Evolutionary conservation across 441 rosid species (phyloP).

Genomic region (Daphne laureola): DNA sequence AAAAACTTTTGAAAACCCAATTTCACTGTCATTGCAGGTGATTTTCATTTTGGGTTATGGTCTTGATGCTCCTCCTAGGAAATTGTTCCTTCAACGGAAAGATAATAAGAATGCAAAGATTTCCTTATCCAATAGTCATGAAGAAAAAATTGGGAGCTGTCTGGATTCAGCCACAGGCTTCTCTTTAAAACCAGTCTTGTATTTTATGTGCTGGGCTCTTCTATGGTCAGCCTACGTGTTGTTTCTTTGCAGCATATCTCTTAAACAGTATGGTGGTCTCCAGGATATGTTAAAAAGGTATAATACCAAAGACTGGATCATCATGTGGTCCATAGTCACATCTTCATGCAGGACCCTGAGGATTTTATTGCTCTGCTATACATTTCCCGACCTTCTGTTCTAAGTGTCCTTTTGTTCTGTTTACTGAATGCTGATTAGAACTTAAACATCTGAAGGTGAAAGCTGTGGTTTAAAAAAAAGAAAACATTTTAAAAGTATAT

Average conservation of each 20-base stretch:
- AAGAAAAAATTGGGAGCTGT: slow-evolving; percentile 16
- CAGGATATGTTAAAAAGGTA: slow-evolving; percentile 88
- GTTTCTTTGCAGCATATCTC: slow-evolving; percentile 53
- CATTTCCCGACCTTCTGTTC: too few species aligned
- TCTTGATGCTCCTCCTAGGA: slow-evolving; percentile 77
- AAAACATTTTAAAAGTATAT: too few species aligned
- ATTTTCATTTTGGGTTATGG: slow-evolving; percentile 72
- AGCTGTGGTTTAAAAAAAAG: too few species aligned
- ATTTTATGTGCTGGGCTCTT: slow-evolving; percentile 62
- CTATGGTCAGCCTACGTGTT: slow-evolving; percentile 66
- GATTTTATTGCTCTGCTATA: too few species aligned
- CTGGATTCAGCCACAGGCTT: slow-evolving; percentile 28
- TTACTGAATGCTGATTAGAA: too few species aligned
- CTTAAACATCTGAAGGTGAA: too few species aligned
- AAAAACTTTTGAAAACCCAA: not conserved
- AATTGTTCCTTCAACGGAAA: slow-evolving; percentile 44
- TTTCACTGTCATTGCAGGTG: slow-evolving; percentile 42
- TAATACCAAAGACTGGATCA: not conserved
- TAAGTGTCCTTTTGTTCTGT: too few species aligned
- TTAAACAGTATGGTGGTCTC: slow-evolving; percentile 62
- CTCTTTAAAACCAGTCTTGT: slow-evolving; percentile 48
- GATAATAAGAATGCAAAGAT: slow-evolving; percentile 21
- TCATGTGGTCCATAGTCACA: not conserved
- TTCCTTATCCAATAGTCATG: slow-evolving; percentile 16
- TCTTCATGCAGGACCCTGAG: too few species aligned